Conservation (phyloP, 2,329 filamentous ascomycete genomes). For the Trichoderma endophyticum region DNA sequence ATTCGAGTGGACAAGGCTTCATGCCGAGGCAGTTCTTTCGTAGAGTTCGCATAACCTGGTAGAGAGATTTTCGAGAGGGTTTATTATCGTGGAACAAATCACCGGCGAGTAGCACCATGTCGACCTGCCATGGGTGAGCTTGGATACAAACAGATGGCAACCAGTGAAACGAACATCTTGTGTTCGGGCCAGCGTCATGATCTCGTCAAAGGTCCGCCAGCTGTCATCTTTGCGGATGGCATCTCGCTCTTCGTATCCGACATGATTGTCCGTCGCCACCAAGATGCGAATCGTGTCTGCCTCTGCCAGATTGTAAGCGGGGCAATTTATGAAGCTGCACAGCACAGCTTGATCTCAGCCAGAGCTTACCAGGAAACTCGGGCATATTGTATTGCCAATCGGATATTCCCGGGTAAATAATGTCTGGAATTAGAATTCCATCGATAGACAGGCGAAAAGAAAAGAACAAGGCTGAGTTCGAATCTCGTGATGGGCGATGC, state of each 20-base stretch:
- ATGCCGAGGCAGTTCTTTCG: slow-evolving; percentile 92
- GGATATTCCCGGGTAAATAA: not conserved
- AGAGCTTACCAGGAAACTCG: slow-evolving; percentile 30
- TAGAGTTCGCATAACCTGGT: slow-evolving; percentile 93
- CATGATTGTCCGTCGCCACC: slow-evolving; percentile 94
- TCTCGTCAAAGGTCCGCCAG: slow-evolving; percentile 93
- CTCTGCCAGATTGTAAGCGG: slow-evolving; percentile 32
- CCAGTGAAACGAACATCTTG: too few relatives aligned
- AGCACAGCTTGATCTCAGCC: not conserved
- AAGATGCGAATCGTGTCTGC: slow-evolving; percentile 92
- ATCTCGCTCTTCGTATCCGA: slow-evolving; percentile 92
- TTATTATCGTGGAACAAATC: slow-evolving; percentile 99
- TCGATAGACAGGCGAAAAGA: not conserved
- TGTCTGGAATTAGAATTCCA: not conserved
- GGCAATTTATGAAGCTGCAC: not conserved
- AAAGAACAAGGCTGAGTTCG: not conserved
- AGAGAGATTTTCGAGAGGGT: slow-evolving; percentile 91
- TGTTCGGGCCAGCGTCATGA: slow-evolving; percentile 82
- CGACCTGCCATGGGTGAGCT: slow-evolving; percentile 52
- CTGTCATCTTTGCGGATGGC: slow-evolving; percentile 94
- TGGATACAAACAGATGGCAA: not conserved
- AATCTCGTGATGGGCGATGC: not conserved
- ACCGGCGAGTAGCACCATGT: slow-evolving; percentile 93
- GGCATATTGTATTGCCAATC: slow-evolving; percentile 26
- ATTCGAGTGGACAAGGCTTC: slow-evolving; percentile 92